phyloP scores from a whole-genome alignment of 306 rosid genomes.

The Adenanthera pavonina region DNA sequence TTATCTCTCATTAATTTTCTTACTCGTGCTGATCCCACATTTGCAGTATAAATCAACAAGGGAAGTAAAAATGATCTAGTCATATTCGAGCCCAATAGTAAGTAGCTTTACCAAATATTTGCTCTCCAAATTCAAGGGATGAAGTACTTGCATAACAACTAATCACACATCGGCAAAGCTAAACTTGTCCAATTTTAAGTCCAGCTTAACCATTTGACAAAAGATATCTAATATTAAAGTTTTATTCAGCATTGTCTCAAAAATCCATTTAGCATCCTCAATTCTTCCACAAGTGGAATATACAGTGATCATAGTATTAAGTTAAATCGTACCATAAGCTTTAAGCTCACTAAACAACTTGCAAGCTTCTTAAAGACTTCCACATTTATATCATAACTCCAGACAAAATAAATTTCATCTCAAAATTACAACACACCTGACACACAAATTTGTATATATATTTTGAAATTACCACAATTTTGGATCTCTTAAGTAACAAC shows the following conservation, averaged over 20 bases:
- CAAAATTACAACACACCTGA: too few relatives aligned
- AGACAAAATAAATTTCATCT: too few relatives aligned
- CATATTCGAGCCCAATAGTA: constrained; percentile 60
- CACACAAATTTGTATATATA: too few relatives aligned
- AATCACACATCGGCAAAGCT: constrained; percentile 66
- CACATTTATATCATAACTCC: constrained; percentile 44
- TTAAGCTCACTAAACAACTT: constrained; percentile 69
- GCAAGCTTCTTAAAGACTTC: constrained; percentile 68
- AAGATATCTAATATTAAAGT: constrained; percentile 60
- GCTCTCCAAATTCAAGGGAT: constrained; percentile 70
- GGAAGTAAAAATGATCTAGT: constrained; percentile 63
- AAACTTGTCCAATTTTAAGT: constrained; percentile 68
- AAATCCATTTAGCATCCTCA: constrained; percentile 70
- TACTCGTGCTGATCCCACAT: constrained; percentile 74
- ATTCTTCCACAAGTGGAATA: constrained; percentile 75
- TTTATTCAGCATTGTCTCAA: constrained; percentile 57
- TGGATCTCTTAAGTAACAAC: too few relatives aligned
- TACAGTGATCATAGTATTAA: constrained; percentile 74
- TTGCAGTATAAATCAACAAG: constrained; percentile 76
- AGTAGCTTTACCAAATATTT: constrained; percentile 57
- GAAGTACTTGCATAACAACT: constrained; percentile 76
- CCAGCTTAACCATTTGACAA: constrained; percentile 60
- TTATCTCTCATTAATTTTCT: constrained; percentile 61
- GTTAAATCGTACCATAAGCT: constrained; percentile 64
- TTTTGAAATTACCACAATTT: too few relatives aligned